Conservation (phyloP, 768 basidiomycete genomes). For the Lactifluus pinguis region DNA sequence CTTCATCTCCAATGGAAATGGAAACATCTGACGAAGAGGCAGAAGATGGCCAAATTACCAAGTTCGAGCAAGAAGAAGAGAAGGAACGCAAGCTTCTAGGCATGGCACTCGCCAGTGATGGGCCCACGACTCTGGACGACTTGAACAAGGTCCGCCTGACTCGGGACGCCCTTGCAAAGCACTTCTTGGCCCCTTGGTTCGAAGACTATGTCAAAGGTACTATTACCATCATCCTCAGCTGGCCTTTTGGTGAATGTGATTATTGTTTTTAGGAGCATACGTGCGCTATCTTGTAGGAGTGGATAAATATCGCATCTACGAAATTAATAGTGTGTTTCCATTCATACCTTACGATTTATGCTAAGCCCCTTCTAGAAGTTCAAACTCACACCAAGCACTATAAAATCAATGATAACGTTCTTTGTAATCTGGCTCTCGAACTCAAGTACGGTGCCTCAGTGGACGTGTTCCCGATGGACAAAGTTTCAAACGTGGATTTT, state of each 20-base stretch:
- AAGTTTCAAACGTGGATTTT: slow-evolving; percentile 70
- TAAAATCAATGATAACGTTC: slow-evolving; percentile 52
- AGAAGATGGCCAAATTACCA: slow-evolving; percentile 67
- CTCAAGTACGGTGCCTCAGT: slow-evolving; percentile 69
- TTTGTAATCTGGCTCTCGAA: slow-evolving; percentile 54
- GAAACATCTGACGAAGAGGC: slow-evolving; percentile 76
- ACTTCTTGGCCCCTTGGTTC: slow-evolving; percentile 76
- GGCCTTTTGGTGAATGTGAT: neutral
- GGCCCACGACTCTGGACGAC: slow-evolving; percentile 46
- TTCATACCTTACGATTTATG: neutral
- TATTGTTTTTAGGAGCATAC: slow-evolving; percentile 53
- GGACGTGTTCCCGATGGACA: slow-evolving; percentile 66
- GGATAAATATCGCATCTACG: slow-evolving; percentile 73
- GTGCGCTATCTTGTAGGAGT: slow-evolving; percentile 76
- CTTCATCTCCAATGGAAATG: slow-evolving; percentile 79
- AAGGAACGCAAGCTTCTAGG: slow-evolving; percentile 44
- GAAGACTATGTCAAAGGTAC: slow-evolving; percentile 71
- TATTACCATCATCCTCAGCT: slow-evolving; percentile 16
- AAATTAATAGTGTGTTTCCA: slow-evolving; percentile 57
- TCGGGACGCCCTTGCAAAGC: slow-evolving; percentile 60
- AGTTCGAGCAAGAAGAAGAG: slow-evolving; percentile 67
- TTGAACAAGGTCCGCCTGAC: slow-evolving; percentile 55
- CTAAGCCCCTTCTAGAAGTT: slow-evolving; percentile 35
- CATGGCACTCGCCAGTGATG: slow-evolving; percentile 34
- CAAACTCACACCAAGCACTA: slow-evolving; percentile 53